Percentiles rank a stretch among this genome's conserved stretches.
These are phyloP conservation scores for Neonectria magnoliae DNA, from an alignment of 2,329 filamentous ascomycete species.

Conservation along the genomic window DNA sequence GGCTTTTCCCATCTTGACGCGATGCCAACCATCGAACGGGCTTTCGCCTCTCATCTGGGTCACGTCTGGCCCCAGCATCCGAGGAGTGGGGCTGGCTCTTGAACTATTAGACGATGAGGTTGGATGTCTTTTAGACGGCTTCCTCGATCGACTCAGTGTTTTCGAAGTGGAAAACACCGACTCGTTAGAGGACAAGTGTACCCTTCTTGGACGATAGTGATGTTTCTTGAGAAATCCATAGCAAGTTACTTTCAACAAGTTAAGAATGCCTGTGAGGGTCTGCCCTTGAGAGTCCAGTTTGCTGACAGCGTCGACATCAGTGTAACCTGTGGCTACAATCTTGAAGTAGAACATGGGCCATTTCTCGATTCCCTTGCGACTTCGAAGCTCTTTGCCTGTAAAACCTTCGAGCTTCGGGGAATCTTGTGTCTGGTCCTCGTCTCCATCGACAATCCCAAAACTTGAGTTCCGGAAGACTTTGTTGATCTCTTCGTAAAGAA, in stretches of 20 bases:
- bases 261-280: slow-evolving; percentile 59
- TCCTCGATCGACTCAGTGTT: slow-evolving; percentile 29
- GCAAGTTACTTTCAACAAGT: slow-evolving; percentile 75
- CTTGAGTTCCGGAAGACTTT: slow-evolving; percentile 77
- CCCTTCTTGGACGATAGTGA: slow-evolving; percentile 68
- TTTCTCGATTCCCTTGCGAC: slow-evolving; percentile 72
- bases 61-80: slow-evolving; percentile 8
- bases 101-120: slow-evolving; percentile 26
- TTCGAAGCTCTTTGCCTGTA: slow-evolving; percentile 61
- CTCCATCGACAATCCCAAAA: slow-evolving; percentile 73
- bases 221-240: slow-evolving; percentile 80
- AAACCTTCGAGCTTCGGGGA: slow-evolving; percentile 57
- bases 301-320: slow-evolving; percentile 49
- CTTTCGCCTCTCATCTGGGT: slow-evolving; percentile 22
- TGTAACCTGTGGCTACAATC: slow-evolving; percentile 56
- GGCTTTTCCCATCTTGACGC: slow-evolving; percentile 46
- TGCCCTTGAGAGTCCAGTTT: slow-evolving; percentile 57
- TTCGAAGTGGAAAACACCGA: slow-evolving; percentile 40
- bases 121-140: slow-evolving; percentile 24
- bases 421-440: slow-evolving; percentile 45
- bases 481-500: slow-evolving; percentile 83
- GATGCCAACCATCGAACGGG: slow-evolving; percentile 52
- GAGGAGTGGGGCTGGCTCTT: slow-evolving; percentile 24
- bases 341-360: slow-evolving; percentile 93
- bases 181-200: slow-evolving; percentile 35